phyloP scores from a whole-genome alignment of 306 rosid species.

The Prunus dulcis region DNA sequence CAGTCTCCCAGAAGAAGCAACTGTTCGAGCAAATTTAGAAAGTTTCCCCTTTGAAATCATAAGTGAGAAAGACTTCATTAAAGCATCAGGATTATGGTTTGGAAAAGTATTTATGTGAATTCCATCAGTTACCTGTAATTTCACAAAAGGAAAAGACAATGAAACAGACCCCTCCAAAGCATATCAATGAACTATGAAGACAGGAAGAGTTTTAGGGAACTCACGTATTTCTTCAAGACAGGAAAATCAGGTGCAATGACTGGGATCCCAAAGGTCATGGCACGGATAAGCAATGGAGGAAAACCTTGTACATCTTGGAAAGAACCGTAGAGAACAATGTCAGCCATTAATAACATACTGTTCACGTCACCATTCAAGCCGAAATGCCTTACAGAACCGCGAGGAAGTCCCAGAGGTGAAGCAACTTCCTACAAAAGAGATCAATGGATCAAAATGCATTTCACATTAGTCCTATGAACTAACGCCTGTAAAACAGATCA shows the following conservation, averaged over 20 bases:
- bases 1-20: slow-evolving; percentile 84
- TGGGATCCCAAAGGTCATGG: slow-evolving; percentile 88
- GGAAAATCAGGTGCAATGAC: slow-evolving; percentile 82
- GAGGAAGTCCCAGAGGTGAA: slow-evolving; percentile 78
- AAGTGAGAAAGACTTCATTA: slow-evolving; percentile 72
- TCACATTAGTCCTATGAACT: slow-evolving; percentile 14
- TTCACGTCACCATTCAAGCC: slow-evolving; percentile 80
- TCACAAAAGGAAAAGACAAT: slow-evolving; percentile 18
- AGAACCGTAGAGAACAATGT: slow-evolving; percentile 86
- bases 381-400: slow-evolving; percentile 69
- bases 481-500: slow-evolving; percentile 15
- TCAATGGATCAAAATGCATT: slow-evolving; percentile 33
- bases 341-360: slow-evolving; percentile 78
- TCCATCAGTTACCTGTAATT: slow-evolving; percentile 68
- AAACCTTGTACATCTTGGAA: slow-evolving; percentile 88
- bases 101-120: slow-evolving; percentile 67
- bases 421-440: slow-evolving; percentile 67
- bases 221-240: slow-evolving; percentile 69
- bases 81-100: slow-evolving; percentile 74
- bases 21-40: slow-evolving; percentile 67
- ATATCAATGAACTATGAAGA: slow-evolving; percentile 23
- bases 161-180: not conserved
- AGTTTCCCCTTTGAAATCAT: slow-evolving; percentile 79
- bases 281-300: slow-evolving; percentile 81
- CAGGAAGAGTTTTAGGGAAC: slow-evolving; percentile 35